Base-by-base conservation (phyloP, 2,329 filamentous ascomycete genomes). In the Anisogramma anomala region DNA sequence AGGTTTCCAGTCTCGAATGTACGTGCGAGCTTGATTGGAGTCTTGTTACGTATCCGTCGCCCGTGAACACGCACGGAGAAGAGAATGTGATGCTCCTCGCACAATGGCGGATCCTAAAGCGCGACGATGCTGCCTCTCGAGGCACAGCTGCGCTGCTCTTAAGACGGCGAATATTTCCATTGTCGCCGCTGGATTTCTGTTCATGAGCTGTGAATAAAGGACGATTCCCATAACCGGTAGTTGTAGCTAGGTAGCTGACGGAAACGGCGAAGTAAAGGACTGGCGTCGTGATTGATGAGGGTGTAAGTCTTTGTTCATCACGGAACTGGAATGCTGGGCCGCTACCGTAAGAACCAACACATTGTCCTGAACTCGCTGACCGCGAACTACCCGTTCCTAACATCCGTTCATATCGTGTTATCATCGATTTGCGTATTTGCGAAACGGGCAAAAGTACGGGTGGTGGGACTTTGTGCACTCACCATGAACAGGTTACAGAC, bases 301-400 rank as follows among this genome's bases (percentile, higher is more conserved):
- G 13, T 42, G n/a, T 14, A 10, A 27, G 26, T 43, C 41, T 46
- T 42, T 46, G 43, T 43, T 30, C 17, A 32, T 17, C 30, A 32
- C 17, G 19, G 14, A 17, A 17, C 11, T 17, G 3, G 33, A 3
- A 31, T n/a, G 14, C 23, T 27, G 19, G 19, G 10, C 32, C 26
- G 22, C 14, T 13, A 7, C 32, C 26, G 22, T 13, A 33, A 30
- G 32, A 19, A 32, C 27, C 36, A 40, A 36, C 8, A 20, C 33
- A 40, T 46, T 46, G 36, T 46, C 28, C 39, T 27, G 19, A 15
- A 31, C 27, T 30, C 14, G n/a, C 32, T 3, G 17, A 25, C 6
- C 3, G 20, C 28, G 9, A 6, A 18, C 6, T 18, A 10, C 18
- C 22, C 31, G 19, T 11, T 27, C 9, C 3, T 9, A 13, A 27